A percentile compares a stretch with the other conserved stretches of the same genome.
These are phyloP conservation scores for Acanthochlamys bracteata DNA, from an alignment of 106 monocot species.

Conservation along the genomic window DNA sequence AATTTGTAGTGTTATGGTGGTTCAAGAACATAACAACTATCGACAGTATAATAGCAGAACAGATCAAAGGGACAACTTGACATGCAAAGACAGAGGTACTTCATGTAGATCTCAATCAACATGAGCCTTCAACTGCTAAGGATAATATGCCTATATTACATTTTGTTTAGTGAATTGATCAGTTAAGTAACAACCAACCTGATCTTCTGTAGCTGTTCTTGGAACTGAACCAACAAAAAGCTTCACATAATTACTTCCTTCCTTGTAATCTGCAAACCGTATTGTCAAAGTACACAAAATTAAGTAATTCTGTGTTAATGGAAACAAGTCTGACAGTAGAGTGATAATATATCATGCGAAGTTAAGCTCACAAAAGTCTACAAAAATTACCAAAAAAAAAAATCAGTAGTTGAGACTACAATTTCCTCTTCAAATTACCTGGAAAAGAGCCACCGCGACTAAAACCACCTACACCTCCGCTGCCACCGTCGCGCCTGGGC, in stretches of 20 bases:
- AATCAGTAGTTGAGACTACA: no score
- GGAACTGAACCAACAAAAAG: conserved; percentile 98
- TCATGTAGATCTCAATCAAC: background rate
- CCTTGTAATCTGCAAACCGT: conserved; percentile 33
- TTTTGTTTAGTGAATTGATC: background rate
- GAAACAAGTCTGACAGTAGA: no score
- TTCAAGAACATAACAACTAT: background rate
- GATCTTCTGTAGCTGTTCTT: conserved; percentile 83
- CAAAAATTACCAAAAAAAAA: background rate
- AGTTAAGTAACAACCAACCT: conserved; percentile 43
- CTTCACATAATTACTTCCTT: conserved; percentile 57
- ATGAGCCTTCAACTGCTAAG: background rate
- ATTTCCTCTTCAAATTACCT: conserved; percentile 3
- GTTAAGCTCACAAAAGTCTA: background rate
- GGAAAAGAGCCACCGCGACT: conserved; percentile 29
- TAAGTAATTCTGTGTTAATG: background rate
- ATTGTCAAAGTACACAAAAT: background rate
- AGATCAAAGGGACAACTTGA: no score
- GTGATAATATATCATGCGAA: background rate
- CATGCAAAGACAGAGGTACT: no score
- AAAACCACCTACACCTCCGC: conserved; percentile 14
- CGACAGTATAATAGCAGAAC: background rate
- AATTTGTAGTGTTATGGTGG: background rate
- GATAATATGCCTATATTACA: no score
- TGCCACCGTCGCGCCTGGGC: conserved; percentile 14